These are phyloP conservation scores for Penicillium canescens DNA, from an alignment of 495 filamentous ascomycete genomes.

Conservation along the genomic window DNA sequence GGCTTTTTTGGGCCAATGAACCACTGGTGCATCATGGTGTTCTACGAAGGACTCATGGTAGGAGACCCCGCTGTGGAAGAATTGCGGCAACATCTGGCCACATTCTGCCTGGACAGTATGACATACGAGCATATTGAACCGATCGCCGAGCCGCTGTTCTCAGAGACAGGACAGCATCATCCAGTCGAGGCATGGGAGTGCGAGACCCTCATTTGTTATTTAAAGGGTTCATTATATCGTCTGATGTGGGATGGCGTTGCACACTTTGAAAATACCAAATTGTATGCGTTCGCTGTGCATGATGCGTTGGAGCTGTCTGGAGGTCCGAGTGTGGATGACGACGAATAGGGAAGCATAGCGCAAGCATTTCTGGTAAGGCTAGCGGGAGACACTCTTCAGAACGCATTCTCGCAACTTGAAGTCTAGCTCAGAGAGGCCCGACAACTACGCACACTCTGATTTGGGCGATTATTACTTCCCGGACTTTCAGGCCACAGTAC, in stretches of 20 bases:
- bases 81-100: neutral
- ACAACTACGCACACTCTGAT: too few species aligned
- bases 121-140: neutral
- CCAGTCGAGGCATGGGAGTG: neutral
- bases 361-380: too few species aligned
- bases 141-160: neutral
- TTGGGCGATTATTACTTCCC: neutral
- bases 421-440: too few species aligned
- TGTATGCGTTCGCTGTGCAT: neutral
- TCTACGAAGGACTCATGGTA: neutral
- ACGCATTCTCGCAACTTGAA: too few species aligned
- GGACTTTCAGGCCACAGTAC: conserved; percentile 23
- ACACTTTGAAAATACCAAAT: neutral
- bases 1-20: neutral
- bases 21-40: neutral
- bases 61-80: neutral
- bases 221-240: neutral
- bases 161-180: neutral
- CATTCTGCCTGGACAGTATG: neutral
- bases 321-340: too few species aligned
- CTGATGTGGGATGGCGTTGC: neutral
- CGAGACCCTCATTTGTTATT: too few species aligned
- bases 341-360: too few species aligned
- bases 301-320: too few species aligned
- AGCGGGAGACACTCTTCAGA: too few species aligned